Percentiles rank a stretch among this genome's conserved stretches.
phyloP scores from a whole-genome alignment of 164 flowering plant species.

The Aristolochia contorta region DNA sequence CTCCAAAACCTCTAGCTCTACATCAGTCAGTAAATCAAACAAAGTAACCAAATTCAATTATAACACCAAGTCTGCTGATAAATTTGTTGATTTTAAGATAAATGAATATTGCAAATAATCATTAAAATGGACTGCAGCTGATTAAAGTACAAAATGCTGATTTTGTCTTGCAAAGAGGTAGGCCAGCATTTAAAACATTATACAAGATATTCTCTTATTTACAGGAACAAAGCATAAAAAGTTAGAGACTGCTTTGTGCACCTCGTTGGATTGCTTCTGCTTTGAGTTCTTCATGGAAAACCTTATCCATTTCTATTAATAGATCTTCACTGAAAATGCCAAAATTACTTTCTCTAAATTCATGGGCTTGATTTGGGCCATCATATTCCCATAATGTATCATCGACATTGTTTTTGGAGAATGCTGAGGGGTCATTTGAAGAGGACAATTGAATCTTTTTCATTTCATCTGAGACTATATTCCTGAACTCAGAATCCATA shows the following conservation, averaged over 20 bases:
- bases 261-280: constrained; percentile 31
- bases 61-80: too few species aligned
- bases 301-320: constrained; percentile 72
- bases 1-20: constrained; percentile 32
- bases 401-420: constrained; percentile 11
- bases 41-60: too few species aligned
- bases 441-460: constrained; percentile 36
- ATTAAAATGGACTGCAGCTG: too few species aligned
- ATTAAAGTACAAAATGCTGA: too few species aligned
- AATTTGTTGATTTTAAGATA: too few species aligned
- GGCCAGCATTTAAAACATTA: too few species aligned
- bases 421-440: constrained; percentile 5
- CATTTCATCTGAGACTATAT: constrained; percentile 73
- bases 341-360: constrained; percentile 36
- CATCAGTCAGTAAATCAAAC: background rate
- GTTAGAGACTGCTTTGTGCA: constrained; percentile 7
- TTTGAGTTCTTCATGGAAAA: constrained; percentile 66
- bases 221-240: background rate
- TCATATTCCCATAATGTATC: constrained; percentile 79
- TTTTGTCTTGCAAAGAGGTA: too few species aligned
- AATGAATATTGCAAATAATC: too few species aligned
- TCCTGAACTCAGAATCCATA: constrained; percentile 44
- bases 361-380: constrained; percentile 35
- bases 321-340: constrained; percentile 75
- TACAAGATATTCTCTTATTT: too few species aligned